Evolutionary conservation across 2,329 filamentous ascomycete genomes (phyloP).

Genomic region (Lecanicillium sp.): DNA sequence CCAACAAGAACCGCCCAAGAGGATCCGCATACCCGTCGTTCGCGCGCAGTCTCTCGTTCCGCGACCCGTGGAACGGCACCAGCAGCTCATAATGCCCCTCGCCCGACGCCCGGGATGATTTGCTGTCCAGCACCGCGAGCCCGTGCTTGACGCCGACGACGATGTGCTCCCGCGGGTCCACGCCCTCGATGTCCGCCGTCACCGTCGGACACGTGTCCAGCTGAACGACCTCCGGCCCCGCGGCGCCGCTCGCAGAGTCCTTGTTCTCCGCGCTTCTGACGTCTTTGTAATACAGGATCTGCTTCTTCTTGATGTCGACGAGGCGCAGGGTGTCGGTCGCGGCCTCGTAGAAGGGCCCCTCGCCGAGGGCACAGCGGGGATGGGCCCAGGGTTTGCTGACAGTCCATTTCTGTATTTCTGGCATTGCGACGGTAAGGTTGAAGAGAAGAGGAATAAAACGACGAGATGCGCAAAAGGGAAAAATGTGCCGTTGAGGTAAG

Average conservation of each 20-base stretch:
- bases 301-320: constrained; percentile 75
- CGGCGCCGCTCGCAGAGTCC: neutral
- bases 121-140: constrained; percentile 68
- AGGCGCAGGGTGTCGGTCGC: constrained; percentile 63
- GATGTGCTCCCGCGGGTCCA: constrained; percentile 57
- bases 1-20: constrained; percentile 77
- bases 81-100: constrained; percentile 47
- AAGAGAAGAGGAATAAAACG: too few relatives aligned
- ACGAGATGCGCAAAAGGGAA: neutral
- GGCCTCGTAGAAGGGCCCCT: constrained; percentile 69
- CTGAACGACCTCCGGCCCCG: constrained; percentile 28
- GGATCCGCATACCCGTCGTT: constrained; percentile 83
- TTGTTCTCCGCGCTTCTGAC: neutral
- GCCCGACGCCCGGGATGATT: constrained; percentile 28
- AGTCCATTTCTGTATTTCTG: constrained; percentile 43
- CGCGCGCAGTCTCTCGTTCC: constrained; percentile 53
- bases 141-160: constrained; percentile 76
- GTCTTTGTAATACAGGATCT: constrained; percentile 34
- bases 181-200: constrained; percentile 72
- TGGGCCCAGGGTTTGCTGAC: constrained; percentile 50
- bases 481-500: too few relatives aligned
- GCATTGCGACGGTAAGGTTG: too few relatives aligned
- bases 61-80: constrained; percentile 37
- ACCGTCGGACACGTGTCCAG: constrained; percentile 53
- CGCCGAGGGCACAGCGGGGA: constrained; percentile 61